These are phyloP conservation scores for Cutaneotrichosporon cavernicola DNA, from an alignment of 1,284 basidiomycete species.

Conservation along the genomic window DNA sequence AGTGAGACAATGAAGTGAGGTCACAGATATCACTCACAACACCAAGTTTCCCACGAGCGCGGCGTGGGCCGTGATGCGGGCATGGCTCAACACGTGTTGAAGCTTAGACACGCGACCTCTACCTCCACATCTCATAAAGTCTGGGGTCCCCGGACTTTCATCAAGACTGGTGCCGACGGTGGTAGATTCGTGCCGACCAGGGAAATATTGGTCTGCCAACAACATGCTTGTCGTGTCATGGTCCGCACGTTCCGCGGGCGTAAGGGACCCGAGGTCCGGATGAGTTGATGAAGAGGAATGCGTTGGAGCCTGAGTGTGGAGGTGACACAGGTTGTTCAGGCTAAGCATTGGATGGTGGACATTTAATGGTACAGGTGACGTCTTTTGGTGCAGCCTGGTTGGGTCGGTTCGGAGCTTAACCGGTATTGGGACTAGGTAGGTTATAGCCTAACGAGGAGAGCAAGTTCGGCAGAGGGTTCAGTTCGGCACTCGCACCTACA, in stretches of 20 bases:
- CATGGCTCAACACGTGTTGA: too few relatives aligned
- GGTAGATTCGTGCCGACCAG: neutral
- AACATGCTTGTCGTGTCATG: neutral
- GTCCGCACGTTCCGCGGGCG: neutral
- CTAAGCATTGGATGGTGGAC: neutral
- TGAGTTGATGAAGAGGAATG: neutral
- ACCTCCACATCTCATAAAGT: too few relatives aligned
- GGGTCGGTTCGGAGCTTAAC: slow-evolving; percentile 9
- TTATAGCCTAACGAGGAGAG: too few relatives aligned
- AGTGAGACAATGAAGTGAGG: neutral
- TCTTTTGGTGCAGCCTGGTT: neutral
- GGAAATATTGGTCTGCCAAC: neutral
- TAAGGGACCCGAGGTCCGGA: neutral
- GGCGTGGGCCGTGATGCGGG: too few relatives aligned
- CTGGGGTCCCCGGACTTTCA: too few relatives aligned
- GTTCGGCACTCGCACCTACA: neutral
- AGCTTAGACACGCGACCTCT: too few relatives aligned
- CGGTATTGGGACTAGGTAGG: neutral
- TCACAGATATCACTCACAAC: neutral
- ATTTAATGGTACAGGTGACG: neutral
- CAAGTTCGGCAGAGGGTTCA: neutral
- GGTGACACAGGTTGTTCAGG: neutral
- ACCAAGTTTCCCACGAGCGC: neutral
- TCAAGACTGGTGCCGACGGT: neutral
- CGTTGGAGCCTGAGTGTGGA: neutral